Conservation (phyloP, 2,329 filamentous ascomycete species). For the Sporothrix brunneoviolacea region DNA sequence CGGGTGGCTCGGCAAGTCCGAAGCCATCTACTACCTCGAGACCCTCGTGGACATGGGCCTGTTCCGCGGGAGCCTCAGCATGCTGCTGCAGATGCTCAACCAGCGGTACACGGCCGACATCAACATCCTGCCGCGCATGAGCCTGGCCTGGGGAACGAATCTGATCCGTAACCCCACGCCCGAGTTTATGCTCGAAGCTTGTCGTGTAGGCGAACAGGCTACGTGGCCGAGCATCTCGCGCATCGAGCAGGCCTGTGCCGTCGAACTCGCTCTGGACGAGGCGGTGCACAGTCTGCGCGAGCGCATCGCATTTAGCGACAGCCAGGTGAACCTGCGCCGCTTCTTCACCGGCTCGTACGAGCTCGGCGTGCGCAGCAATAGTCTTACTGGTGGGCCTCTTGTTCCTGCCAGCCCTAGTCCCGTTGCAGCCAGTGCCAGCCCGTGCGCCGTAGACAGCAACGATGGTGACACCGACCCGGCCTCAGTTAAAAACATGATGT, state of each 20-base stretch:
- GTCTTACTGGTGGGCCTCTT: neutral
- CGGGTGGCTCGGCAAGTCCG: slow-evolving; percentile 68
- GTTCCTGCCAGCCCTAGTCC: neutral
- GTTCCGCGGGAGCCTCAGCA: slow-evolving; percentile 71
- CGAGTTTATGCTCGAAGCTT: slow-evolving; percentile 78
- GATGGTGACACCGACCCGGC: slow-evolving; percentile 13
- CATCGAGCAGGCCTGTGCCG: slow-evolving; percentile 79
- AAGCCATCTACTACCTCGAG: slow-evolving; percentile 73
- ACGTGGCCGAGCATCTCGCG: slow-evolving; percentile 88
- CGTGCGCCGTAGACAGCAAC: neutral
- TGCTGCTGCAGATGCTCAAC: slow-evolving; percentile 72
- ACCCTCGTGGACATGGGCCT: slow-evolving; percentile 74
- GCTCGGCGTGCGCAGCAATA: slow-evolving; percentile 18
- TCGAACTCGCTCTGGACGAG: slow-evolving; percentile 76
- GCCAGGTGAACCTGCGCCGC: slow-evolving; percentile 53
- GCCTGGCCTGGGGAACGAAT: slow-evolving; percentile 38
- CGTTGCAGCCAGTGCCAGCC: neutral
- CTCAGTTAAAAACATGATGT: slow-evolving; percentile 1
- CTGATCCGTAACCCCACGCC: slow-evolving; percentile 78
- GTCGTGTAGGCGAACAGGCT: slow-evolving; percentile 71
- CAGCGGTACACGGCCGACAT: slow-evolving; percentile 95
- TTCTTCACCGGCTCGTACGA: slow-evolving; percentile 31
- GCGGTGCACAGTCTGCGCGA: slow-evolving; percentile 64
- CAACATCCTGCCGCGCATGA: slow-evolving; percentile 53
- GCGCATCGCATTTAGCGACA: slow-evolving; percentile 61